Percentiles rank a stretch among this genome's conserved stretches.
Evolutionary conservation across 345 rosid species (phyloP).

Genomic region (Aurinia saxatilis): DNA sequence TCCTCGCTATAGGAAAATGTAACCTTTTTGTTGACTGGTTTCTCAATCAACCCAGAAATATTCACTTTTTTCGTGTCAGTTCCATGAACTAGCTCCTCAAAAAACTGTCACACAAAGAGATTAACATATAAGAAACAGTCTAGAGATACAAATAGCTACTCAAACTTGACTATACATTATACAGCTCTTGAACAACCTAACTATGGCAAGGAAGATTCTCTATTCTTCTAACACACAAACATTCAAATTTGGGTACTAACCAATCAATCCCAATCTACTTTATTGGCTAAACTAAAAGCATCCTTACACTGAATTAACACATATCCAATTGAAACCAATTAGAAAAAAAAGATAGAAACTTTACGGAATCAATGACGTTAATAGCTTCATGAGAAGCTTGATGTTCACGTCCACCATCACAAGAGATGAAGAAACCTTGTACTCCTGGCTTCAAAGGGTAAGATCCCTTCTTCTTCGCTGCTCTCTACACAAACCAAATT

Average conservation of each 20-base stretch:
- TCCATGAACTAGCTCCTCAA: slow-evolving; percentile 67
- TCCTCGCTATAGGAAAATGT: slow-evolving; percentile 67
- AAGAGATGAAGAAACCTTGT: slow-evolving; percentile 82
- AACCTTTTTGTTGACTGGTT: slow-evolving; percentile 72
- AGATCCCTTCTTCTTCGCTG: slow-evolving; percentile 79
- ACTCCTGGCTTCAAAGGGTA: slow-evolving; percentile 85
- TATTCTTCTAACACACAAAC: neutral
- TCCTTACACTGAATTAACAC: neutral
- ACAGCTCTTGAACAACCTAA: neutral
- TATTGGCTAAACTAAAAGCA: neutral
- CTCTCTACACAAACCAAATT: slow-evolving; percentile 37
- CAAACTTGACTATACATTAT: neutral
- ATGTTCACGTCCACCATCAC: slow-evolving; percentile 87
- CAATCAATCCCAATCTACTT: neutral
- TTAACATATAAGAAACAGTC: neutral
- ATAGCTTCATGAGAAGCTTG: slow-evolving; percentile 87
- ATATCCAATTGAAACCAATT: neutral
- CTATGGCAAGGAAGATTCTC: neutral
- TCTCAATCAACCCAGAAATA: slow-evolving; percentile 31
- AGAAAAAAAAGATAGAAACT: slow-evolving; percentile 1
- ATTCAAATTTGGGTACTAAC: neutral
- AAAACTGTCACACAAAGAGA: slow-evolving; percentile 42
- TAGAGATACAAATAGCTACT: neutral
- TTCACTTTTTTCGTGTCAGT: slow-evolving; percentile 33
- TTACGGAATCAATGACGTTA: slow-evolving; percentile 77